Evolutionary conservation across 371 early-diverging fungal genomes (phyloP).

Genomic region (Funneliformis caledonium): DNA sequence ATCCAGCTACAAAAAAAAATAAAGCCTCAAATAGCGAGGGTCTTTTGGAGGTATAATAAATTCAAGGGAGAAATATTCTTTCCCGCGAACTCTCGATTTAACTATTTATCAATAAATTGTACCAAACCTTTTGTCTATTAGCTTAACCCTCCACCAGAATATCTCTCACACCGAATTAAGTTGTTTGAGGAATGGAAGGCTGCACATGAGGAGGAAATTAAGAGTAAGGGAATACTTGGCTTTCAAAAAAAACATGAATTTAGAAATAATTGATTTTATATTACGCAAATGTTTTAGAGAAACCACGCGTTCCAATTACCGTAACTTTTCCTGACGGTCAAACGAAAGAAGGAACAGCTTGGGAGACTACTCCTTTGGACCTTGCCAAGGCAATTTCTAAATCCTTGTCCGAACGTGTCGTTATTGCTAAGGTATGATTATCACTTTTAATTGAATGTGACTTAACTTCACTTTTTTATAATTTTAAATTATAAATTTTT

Average conservation of each 20-base stretch:
- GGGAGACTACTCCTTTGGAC: constrained; percentile 97
- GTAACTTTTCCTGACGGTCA: constrained; percentile 93
- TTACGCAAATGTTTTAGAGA: constrained; percentile 52
- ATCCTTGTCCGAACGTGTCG: constrained; percentile 88
- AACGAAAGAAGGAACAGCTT: constrained; percentile 83
- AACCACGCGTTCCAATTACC: constrained; percentile 85
- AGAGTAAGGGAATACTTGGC: constrained; percentile 61
- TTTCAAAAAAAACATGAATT: neutral
- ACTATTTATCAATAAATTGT: neutral
- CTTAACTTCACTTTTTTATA: neutral
- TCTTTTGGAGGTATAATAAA: neutral
- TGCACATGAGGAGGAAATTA: constrained; percentile 76
- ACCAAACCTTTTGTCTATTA: constrained; percentile 34
- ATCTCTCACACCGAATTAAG: constrained; percentile 84
- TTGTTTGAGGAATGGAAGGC: constrained; percentile 90
- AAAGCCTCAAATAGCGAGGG: neutral
- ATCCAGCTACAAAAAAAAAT: neutral
- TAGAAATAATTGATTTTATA: neutral
- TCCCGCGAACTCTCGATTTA: neutral
- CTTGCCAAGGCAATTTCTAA: constrained; percentile 89
- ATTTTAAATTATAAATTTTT: neutral
- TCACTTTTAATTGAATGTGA: neutral
- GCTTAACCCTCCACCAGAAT: constrained; percentile 78
- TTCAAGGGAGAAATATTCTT: neutral
- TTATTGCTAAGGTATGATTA: constrained; percentile 88